Conservation (phyloP, 1,284 basidiomycete genomes). For the Marasmius sp. region DNA sequence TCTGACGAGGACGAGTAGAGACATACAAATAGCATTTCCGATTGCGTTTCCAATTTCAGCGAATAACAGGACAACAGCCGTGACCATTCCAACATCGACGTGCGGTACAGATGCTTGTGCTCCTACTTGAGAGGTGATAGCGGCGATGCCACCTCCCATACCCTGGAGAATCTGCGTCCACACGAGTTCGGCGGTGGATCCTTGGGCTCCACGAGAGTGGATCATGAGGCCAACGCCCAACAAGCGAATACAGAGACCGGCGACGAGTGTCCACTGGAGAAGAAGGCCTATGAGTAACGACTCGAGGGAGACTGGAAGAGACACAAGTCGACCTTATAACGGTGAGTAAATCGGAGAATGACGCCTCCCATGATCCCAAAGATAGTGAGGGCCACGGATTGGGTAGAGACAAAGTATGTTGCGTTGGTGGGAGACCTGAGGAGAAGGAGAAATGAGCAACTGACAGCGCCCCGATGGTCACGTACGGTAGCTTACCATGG, state of each 20-base stretch:
- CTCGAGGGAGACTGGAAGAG: not conserved
- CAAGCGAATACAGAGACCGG: constrained; percentile 68
- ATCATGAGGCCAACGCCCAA: constrained; percentile 62
- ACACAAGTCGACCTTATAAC: constrained; percentile 45
- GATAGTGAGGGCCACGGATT: constrained; percentile 63
- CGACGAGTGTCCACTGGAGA: constrained; percentile 51
- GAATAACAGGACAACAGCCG: constrained; percentile 77
- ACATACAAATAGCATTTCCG: constrained; percentile 63
- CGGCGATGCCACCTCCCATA: constrained; percentile 77
- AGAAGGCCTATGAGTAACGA: constrained; percentile 23
- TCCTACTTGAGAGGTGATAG: constrained; percentile 68
- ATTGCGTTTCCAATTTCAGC: constrained; percentile 78
- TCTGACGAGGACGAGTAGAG: constrained; percentile 9
- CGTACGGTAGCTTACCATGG: constrained; percentile 39
- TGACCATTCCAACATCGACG: constrained; percentile 78
- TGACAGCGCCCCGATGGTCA: not conserved
- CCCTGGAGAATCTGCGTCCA: constrained; percentile 79
- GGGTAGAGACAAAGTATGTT: constrained; percentile 55
- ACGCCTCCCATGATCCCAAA: constrained; percentile 65
- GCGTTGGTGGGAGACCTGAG: constrained; percentile 48
- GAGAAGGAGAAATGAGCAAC: not conserved
- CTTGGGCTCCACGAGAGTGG: constrained; percentile 64
- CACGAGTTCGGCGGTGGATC: constrained; percentile 59
- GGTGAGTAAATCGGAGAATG: constrained; percentile 51
- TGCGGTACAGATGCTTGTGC: constrained; percentile 81